phyloP scores from a whole-genome alignment of 192 early-diverging fungal genomes.

The Backusella parvicylindrica region DNA sequence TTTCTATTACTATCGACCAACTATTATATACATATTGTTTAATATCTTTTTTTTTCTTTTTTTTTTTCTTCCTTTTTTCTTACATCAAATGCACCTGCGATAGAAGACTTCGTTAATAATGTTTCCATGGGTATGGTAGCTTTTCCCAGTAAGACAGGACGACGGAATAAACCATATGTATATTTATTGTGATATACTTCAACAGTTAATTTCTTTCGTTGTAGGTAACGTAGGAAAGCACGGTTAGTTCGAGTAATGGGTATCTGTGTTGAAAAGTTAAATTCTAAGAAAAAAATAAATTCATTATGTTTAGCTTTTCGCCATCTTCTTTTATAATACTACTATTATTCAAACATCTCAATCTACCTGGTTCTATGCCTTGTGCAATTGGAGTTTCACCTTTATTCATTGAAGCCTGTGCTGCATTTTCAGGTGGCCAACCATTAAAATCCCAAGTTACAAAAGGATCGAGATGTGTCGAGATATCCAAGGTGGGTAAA shows the following conservation, averaged over 20 bases:
- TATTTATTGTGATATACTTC: conserved; percentile 64
- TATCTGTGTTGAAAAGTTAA: conserved; percentile 48
- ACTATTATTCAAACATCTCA: too few species aligned
- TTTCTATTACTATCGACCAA: conserved; percentile 60
- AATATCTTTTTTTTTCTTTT: not conserved
- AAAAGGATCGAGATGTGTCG: conserved; percentile 58
- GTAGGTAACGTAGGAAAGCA: conserved; percentile 59
- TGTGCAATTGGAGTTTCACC: conserved; percentile 56
- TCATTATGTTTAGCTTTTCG: not conserved
- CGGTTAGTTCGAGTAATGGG: conserved; percentile 59
- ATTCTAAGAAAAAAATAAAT: conserved; percentile 40
- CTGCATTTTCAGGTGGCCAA: conserved; percentile 61
- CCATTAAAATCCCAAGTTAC: conserved; percentile 68
- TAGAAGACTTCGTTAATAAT: conserved; percentile 59
- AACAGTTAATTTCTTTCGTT: conserved; percentile 65
- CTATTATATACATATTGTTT: conserved; percentile 30
- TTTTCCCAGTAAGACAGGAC: conserved; percentile 58
- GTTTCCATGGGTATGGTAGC: conserved; percentile 50
- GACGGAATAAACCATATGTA: conserved; percentile 47
- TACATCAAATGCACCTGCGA: conserved; percentile 67
- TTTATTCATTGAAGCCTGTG: conserved; percentile 53
- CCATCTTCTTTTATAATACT: not conserved
- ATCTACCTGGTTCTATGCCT: conserved; percentile 53
- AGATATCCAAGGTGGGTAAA: conserved; percentile 50
- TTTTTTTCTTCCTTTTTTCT: not conserved